Evolutionary conservation across 2,329 filamentous ascomycete species (phyloP), one percentile per base, ranked within the genome.

Genomic region (Fusarium xyrophilum): DNA sequence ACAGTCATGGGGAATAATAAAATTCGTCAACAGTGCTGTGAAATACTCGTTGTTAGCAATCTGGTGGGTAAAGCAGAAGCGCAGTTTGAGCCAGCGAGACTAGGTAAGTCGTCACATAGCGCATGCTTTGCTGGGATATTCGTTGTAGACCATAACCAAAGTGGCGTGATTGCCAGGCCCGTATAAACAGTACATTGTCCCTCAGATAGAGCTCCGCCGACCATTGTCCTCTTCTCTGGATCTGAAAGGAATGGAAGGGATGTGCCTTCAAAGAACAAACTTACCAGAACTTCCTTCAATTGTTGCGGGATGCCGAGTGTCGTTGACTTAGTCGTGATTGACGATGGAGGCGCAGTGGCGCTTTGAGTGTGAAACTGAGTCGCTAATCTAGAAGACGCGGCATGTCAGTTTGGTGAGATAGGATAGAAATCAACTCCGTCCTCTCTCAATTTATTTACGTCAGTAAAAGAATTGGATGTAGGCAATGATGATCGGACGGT

Each of bases 81-180:
- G 48, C 44, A 68, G 32, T 35, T 33, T 46, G 57, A 47, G 27
- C 11, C 25, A 28, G 42, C 38, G 38, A 39, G n/a, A 21, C 25
- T 44, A 44, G 19, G 42, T 44, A 44, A 13, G 42, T 46, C 25
- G 21, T 28, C 43, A 30, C 30, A 64, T 57, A 42, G 56, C 43
- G 52, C 51, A 53, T 60, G 32, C 28, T 60, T 60, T 73, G 35
- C 71, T 51, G 25, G 71, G 71, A 73, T 73, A 28, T 63, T 71
- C 66, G 63, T 68, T 68, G 68, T 57, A 54, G 48, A 39, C 57
- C 32, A 60, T 28, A 56, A 54, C 55, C 56, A 50, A 63, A 56
- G 67, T 73, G 71, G 71, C 70, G 61, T 73, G 70, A 70, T 72
- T 68, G 50, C 53, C 69, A 59, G 70, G 68, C 67, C 63, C 64